Evolutionary conservation across 2,329 filamentous ascomycete species (phyloP).

Genomic region (Biscogniauxia sp.): DNA sequence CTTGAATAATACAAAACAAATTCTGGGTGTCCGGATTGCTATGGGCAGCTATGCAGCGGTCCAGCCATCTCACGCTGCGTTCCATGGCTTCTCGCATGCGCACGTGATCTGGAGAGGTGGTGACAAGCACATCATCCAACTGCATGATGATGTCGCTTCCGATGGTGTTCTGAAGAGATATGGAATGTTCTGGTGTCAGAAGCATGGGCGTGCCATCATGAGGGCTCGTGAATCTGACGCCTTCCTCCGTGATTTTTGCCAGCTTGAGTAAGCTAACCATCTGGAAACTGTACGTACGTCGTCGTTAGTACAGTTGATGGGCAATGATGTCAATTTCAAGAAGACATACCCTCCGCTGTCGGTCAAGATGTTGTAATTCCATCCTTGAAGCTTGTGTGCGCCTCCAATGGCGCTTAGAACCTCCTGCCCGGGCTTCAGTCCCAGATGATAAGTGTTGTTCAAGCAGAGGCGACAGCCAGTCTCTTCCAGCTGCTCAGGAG

Average conservation of each 20-base stretch:
- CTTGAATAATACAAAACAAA: conserved; percentile 98
- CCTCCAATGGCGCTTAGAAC: conserved; percentile 85
- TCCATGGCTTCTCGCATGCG: conserved; percentile 96
- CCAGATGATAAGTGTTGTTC: conserved; percentile 98
- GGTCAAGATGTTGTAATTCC: conserved; percentile 92
- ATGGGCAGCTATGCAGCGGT: conserved; percentile 90
- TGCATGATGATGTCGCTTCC: conserved; percentile 99
- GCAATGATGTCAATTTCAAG: background rate
- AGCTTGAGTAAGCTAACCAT: conserved; percentile 97
- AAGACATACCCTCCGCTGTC: conserved; percentile 64
- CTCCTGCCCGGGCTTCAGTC: conserved; percentile 89
- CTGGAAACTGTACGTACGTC: conserved; percentile 69
- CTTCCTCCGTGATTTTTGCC: conserved; percentile 91
- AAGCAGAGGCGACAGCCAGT: conserved; percentile 88
- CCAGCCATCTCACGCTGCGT: conserved; percentile 90
- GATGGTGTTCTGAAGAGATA: conserved; percentile 92
- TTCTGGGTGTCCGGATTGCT: conserved; percentile 81
- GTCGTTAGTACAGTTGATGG: conserved; percentile 5
- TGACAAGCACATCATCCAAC: conserved; percentile 95
- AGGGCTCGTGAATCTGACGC: conserved; percentile 91
- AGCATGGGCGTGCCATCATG: conserved; percentile 96
- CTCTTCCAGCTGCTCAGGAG: conserved; percentile 85
- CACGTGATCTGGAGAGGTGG: conserved; percentile 82
- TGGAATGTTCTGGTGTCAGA: conserved; percentile 95
- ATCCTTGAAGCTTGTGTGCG: conserved; percentile 91